These are phyloP conservation scores for Boletellus ananiceps DNA, from an alignment of 768 basidiomycete species.

Conservation along the genomic window DNA sequence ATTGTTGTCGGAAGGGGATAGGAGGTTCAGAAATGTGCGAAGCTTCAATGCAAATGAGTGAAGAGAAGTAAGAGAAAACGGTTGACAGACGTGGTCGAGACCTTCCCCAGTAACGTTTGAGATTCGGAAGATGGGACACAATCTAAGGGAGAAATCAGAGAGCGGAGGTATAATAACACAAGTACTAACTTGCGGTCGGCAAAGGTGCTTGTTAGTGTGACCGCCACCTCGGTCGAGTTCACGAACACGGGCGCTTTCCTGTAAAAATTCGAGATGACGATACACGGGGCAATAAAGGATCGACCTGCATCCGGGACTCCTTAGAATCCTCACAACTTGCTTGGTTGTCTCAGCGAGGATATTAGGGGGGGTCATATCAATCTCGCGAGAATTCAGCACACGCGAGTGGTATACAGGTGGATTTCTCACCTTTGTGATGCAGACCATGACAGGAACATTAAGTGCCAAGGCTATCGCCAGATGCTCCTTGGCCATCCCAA, in stretches of 20 bases:
- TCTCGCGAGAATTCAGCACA: constrained; percentile 34
- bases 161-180: neutral
- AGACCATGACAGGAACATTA: constrained; percentile 88
- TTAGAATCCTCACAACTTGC: constrained; percentile 89
- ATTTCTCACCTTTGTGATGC: constrained; percentile 79
- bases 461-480: constrained; percentile 91
- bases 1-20: constrained; percentile 85
- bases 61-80: neutral
- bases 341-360: constrained; percentile 87
- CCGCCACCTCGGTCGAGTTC: constrained; percentile 72
- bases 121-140: constrained; percentile 88
- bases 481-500: constrained; percentile 95
- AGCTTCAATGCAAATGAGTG: constrained; percentile 42
- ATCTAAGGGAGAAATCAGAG: constrained; percentile 37
- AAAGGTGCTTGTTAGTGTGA: constrained; percentile 72
- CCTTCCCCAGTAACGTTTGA: constrained; percentile 97
- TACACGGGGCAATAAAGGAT: constrained; percentile 13
- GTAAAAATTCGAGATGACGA: neutral
- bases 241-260: constrained; percentile 85
- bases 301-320: constrained; percentile 88
- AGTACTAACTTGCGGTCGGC: constrained; percentile 60
- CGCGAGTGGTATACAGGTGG: neutral
- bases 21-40: constrained; percentile 84
- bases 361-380: constrained; percentile 96
- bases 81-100: constrained; percentile 59